Conservation (phyloP, 1,284 basidiomycete species). For the Fomes fomentarius region DNA sequence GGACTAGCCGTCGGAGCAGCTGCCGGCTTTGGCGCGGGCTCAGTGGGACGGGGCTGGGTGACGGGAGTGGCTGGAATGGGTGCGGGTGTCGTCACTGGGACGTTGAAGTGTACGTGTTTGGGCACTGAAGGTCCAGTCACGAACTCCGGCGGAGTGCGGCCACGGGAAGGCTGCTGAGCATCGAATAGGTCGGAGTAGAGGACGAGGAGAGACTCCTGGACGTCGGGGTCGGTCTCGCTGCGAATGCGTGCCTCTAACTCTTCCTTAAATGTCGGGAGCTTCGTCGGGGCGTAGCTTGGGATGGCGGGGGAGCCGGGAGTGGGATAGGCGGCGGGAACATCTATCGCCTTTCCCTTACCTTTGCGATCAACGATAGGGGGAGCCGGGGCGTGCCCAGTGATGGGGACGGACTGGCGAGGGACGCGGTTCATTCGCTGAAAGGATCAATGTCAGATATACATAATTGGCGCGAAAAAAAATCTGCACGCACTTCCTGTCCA, state of each 20-base stretch:
- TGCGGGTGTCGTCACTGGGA: background rate
- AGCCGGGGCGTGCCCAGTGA: too few relatives aligned
- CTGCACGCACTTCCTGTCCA: too few relatives aligned
- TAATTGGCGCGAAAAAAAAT: too few relatives aligned
- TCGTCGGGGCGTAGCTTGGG: background rate
- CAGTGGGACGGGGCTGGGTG: background rate
- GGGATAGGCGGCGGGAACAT: background rate
- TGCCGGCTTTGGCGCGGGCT: background rate
- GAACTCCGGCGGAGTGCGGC: too few relatives aligned
- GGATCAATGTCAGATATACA: too few relatives aligned
- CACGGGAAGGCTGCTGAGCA: background rate
- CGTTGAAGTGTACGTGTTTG: background rate
- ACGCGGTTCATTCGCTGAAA: too few relatives aligned
- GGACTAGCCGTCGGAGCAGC: background rate
- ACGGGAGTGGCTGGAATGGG: background rate
- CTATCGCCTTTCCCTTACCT: conserved; percentile 21
- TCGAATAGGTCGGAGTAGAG: conserved; percentile 23
- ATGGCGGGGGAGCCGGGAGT: background rate
- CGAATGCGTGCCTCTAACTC: conserved; percentile 20
- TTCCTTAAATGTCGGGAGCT: conserved; percentile 16
- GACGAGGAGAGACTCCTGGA: conserved; percentile 16
- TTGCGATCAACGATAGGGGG: conserved; percentile 21
- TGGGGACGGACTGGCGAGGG: too few relatives aligned
- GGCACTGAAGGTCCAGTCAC: conserved; percentile 11
- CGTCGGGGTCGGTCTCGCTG: conserved; percentile 17